Percentiles rank a stretch among this genome's conserved stretches.
These are phyloP conservation scores for Solanum hybrid DNA, from an alignment of 305 asterid genomes.

Conservation along the genomic window DNA sequence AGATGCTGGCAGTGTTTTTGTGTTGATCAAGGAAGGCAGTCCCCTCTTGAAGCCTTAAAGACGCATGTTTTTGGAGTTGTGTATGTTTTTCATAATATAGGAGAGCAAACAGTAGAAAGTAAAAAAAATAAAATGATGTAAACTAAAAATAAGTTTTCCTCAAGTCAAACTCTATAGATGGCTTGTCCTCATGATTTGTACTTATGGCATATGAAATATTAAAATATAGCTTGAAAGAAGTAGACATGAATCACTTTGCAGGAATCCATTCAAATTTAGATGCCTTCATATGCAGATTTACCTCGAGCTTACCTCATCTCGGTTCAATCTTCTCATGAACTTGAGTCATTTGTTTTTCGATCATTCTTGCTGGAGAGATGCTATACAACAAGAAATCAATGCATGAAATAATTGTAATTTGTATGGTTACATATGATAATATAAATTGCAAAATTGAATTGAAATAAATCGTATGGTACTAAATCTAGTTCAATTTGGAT, in stretches of 20 bases:
- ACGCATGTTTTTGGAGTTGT: neutral
- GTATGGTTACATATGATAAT: neutral
- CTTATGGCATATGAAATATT: neutral
- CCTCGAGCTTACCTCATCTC: neutral
- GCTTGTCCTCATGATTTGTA: neutral
- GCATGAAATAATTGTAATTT: no score
- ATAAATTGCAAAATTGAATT: neutral
- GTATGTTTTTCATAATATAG: neutral
- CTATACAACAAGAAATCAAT: neutral
- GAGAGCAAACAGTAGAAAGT: neutral
- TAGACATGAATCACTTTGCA: neutral
- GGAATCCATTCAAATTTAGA: neutral
- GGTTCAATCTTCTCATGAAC: neutral
- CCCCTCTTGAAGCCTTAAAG: slow-evolving; percentile 39
- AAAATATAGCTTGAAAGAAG: neutral
- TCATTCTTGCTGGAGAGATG: neutral
- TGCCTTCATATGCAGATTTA: neutral
- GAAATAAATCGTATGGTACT: neutral
- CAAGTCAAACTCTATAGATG: neutral
- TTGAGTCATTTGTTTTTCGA: neutral
- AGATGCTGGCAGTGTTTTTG: slow-evolving; percentile 79
- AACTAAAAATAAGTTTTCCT: neutral
- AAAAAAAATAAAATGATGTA: neutral
- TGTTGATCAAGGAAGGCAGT: slow-evolving; percentile 69
- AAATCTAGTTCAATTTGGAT: neutral